Base-by-base conservation (phyloP, 148 eudicot genomes). In the Silene conica region DNA sequence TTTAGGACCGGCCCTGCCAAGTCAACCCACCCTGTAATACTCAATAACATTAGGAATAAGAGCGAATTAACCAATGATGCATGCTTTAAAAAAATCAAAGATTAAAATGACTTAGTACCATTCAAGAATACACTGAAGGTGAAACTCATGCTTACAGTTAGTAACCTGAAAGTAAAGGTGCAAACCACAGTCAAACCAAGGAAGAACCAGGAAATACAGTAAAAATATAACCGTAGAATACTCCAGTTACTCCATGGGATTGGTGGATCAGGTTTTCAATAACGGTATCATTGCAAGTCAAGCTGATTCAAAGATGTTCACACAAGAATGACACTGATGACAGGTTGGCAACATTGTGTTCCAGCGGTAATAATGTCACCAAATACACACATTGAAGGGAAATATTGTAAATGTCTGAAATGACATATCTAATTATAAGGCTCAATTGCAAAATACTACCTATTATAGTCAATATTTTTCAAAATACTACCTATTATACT, bases 51-150 rank as follows among this genome's bases (percentile, higher is more conserved):
- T 31, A 31, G 34, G 34, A 31, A 31, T 31, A 31, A 38, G 43
- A 38, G 43, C 43, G 8, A 38, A 38, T 6, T 38, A 38, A 38
- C 8, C 43, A 38, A 38, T 6, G 43, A 38, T 38, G 43, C 43
- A 38, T 38, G 43, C 43, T 38, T 38, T 64, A n/a, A 57, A 45
- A 71, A 65, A 31, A 15, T 20, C 14, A 15, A 18, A 58, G 48
- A 22, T 7, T 19, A 8, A 61, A 48, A 10, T 57, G 55, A 79
- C 58, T 41, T 18, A 12, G 10, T 85, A 94, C 98, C 98, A 94
- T 86, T 94, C 98, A 82, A 94, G 97, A 80, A 94, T 87, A 80
- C 98, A 94, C 67, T 94, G 98, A 46, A 94, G 96, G 85, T 94
- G 98, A 82, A 89, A 94, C 77, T 91, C 96, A 23, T 94, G 98